Evolutionary conservation across 257 asterid genomes (phyloP).

Genomic region (Anisodus tanguticus): DNA sequence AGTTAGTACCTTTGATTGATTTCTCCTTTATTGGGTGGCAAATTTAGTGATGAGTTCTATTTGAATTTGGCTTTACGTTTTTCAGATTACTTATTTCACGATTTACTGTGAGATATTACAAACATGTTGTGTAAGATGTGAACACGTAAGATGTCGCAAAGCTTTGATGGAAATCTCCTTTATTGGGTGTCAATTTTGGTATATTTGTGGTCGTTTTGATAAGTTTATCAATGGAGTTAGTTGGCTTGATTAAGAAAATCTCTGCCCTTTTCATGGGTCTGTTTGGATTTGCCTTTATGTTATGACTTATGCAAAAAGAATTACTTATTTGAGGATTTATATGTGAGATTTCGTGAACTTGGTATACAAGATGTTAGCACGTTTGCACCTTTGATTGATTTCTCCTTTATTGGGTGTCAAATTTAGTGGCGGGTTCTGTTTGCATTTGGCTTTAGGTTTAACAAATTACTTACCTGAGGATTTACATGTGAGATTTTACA

Average conservation of each 20-base stretch:
- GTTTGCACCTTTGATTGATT: background rate
- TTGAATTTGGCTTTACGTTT: background rate
- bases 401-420: background rate
- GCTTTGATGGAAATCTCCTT: too few species aligned
- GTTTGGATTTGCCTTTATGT: background rate
- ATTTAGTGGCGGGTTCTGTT: background rate
- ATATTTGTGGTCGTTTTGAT: too few species aligned
- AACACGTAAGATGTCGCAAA: background rate
- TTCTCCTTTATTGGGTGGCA: background rate
- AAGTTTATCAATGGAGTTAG: too few species aligned
- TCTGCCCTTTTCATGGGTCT: background rate
- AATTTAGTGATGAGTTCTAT: background rate
- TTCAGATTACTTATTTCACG: background rate
- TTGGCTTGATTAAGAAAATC: too few species aligned
- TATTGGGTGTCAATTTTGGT: too few species aligned
- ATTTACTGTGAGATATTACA: background rate
- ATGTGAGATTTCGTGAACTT: background rate
- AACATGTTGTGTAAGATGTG: background rate
- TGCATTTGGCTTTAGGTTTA: background rate
- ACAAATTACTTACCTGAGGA: background rate
- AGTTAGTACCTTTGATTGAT: background rate
- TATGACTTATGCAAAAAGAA: background rate
- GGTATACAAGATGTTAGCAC: background rate
- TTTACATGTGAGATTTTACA: background rate
- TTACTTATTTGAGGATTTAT: background rate